These are phyloP conservation scores for Bjerkandera adusta DNA, from an alignment of 1,284 basidiomycete species.

Conservation along the genomic window DNA sequence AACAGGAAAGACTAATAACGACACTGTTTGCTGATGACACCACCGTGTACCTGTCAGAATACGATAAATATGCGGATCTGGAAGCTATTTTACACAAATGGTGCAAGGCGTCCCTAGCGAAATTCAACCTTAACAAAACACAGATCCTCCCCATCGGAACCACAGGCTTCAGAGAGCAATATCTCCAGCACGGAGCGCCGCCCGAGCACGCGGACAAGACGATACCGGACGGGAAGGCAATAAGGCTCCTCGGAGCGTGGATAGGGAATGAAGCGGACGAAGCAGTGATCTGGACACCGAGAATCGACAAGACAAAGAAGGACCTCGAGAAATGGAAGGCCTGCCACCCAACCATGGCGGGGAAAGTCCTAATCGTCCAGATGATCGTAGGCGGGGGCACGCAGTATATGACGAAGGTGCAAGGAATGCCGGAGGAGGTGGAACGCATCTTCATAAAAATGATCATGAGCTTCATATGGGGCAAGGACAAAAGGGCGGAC, in stretches of 20 bases:
- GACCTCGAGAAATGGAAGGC: constrained; percentile 20
- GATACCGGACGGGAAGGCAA: constrained; percentile 10
- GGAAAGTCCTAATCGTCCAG: constrained; percentile 21
- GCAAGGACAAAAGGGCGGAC: constrained; percentile 1
- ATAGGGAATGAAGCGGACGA: constrained; percentile 22
- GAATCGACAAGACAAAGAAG: constrained; percentile 16
- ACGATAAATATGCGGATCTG: constrained; percentile 21
- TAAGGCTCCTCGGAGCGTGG: constrained; percentile 28
- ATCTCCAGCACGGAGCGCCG: too few species aligned
- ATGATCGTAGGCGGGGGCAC: constrained; percentile 21
- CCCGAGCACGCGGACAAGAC: too few species aligned
- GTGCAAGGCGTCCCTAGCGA: constrained; percentile 32
- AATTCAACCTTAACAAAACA: constrained; percentile 36
- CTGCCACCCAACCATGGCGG: constrained; percentile 17
- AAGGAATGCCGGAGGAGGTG: constrained; percentile 23
- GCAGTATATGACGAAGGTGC: constrained; percentile 27
- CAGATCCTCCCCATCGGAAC: constrained; percentile 34
- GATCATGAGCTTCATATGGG: constrained; percentile 23
- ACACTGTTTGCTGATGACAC: constrained; percentile 34
- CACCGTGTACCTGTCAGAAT: constrained; percentile 20
- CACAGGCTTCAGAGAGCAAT: too few species aligned
- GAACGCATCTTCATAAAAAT: constrained; percentile 9
- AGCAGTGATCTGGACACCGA: constrained; percentile 19
- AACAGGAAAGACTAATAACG: constrained; percentile 19
- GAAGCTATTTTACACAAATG: constrained; percentile 23